Base-by-base conservation (phyloP, 257 asterid genomes). In the Solanum commersonii region DNA sequence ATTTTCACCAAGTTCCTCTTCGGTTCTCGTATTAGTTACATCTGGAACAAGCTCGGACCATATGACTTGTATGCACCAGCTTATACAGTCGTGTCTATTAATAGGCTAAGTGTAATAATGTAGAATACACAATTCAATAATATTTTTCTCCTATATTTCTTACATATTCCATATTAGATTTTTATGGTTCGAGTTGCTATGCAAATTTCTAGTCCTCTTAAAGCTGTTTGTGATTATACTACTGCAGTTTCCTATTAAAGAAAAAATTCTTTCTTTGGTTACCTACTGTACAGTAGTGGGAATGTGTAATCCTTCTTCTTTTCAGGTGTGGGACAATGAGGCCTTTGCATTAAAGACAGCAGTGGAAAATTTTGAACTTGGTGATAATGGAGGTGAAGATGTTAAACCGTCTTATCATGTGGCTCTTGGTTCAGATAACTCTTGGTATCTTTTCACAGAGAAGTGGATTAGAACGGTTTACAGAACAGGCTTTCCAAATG, bases 391-490 rank as follows among this genome's bases (percentile, higher is more conserved):
- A 70, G 79, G 91, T 82, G 92, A 89, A 85, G 88, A 90, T 87
- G 90, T 87, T 35, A 87, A 89, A 88, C 98, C 94, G 87, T 95
- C 96, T 71, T 97, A 96, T 91, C 95, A 97, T 79, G 94, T 96
- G 87, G 99, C 99, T 84, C 97, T 97, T 38, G 95, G 99, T 91
- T 97, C 99, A 81, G 99, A 97, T 91, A 97, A 97, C 89, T 96
- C 99, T 37, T 97, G 99, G 99, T 95, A 96, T 92, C 98, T 97
- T 91, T 97, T 97, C 90, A 97, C 99, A 2, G 98, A 96, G 93
- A 97, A 93, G 94, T 97, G 99, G 99, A 94, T 97, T 84, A 92
- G 90, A 94, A 89, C 93, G 84, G 91, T 97, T 86, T 97, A 96
- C 84, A 96, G 89, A 91, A 90, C 94, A 84, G 98, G 99, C 83